Evolutionary conservation across 129 eudicot species (phyloP).

Genomic region (Flaveria ramosissima): DNA sequence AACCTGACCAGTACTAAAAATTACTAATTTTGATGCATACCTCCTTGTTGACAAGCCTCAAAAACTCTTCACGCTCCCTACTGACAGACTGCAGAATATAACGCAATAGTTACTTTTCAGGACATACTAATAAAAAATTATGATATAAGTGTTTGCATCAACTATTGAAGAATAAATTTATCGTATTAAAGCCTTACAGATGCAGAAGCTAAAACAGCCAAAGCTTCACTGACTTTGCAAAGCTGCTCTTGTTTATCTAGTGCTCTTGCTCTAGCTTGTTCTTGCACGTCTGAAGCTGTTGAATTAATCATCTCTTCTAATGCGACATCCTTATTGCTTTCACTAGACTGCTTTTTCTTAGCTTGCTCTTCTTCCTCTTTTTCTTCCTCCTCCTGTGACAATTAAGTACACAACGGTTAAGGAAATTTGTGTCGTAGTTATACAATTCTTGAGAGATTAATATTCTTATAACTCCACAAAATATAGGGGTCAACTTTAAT

Average conservation of each 20-base stretch:
- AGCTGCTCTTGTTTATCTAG: constrained; percentile 89
- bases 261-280: constrained; percentile 60
- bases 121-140: constrained; percentile 14
- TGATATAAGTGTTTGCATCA: constrained; percentile 4
- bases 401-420: constrained; percentile 10
- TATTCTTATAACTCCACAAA: constrained; percentile 1
- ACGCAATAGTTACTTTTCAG: constrained; percentile 12
- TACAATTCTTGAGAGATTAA: background rate
- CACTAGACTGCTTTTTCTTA: constrained; percentile 52
- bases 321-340: constrained; percentile 65
- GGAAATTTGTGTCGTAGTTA: background rate
- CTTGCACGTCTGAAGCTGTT: constrained; percentile 67
- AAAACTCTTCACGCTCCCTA: constrained; percentile 93
- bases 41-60: constrained; percentile 95
- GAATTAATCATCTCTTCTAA: constrained; percentile 79
- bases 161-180: constrained; percentile 5
- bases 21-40: constrained; percentile 34
- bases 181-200: constrained; percentile 54
- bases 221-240: constrained; percentile 89
- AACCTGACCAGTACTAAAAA: background rate
- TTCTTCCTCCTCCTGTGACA: constrained; percentile 80
- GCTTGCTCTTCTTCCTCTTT: constrained; percentile 84
- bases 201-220: constrained; percentile 96
- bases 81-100: constrained; percentile 80
- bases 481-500: background rate